phyloP scores from a whole-genome alignment of 139 green algal species.

The Medakamo hakoo region DNA sequence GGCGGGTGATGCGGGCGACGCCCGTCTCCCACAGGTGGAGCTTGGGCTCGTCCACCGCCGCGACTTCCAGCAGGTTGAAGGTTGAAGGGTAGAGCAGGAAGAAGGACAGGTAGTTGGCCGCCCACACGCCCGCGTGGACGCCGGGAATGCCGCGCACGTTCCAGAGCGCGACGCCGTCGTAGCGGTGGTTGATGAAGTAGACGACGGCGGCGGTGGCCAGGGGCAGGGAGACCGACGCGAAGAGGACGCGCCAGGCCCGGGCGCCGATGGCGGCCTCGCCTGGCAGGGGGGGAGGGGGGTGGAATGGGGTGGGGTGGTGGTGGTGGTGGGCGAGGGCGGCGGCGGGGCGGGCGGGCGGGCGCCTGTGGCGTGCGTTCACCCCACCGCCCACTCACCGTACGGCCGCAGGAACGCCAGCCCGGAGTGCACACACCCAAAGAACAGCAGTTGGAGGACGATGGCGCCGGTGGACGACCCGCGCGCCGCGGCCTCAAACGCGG shows the following conservation, averaged over 20 bases:
- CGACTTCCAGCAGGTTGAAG: slow-evolving; percentile 96
- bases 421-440: slow-evolving; percentile 81
- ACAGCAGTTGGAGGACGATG: slow-evolving; percentile 61
- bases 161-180: slow-evolving; percentile 66
- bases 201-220: slow-evolving; percentile 74
- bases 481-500: slow-evolving; percentile 20
- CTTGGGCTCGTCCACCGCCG: slow-evolving; percentile 88
- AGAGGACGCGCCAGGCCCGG: slow-evolving; percentile 83
- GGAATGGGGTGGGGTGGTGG: background rate
- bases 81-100: slow-evolving; percentile 99
- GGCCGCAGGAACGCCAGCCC: slow-evolving; percentile 71
- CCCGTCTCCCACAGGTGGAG: slow-evolving; percentile 97
- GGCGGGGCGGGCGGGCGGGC: too few species aligned
- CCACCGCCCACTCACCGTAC: slow-evolving; percentile 23
- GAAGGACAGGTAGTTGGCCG: slow-evolving; percentile 88
- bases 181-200: slow-evolving; percentile 97
- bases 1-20: slow-evolving; percentile 81
- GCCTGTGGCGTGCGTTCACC: background rate
- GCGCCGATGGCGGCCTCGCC: slow-evolving; percentile 72
- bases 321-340: background rate
- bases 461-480: slow-evolving; percentile 37
- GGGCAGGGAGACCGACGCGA: slow-evolving; percentile 68
- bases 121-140: slow-evolving; percentile 73
- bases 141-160: slow-evolving; percentile 53
- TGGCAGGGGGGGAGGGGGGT: slow-evolving; percentile 8